Evolutionary conservation across 164 flowering plant genomes (phyloP), one percentile per base, ranked within the genome.

Genomic region (Pachysandra terminalis): DNA sequence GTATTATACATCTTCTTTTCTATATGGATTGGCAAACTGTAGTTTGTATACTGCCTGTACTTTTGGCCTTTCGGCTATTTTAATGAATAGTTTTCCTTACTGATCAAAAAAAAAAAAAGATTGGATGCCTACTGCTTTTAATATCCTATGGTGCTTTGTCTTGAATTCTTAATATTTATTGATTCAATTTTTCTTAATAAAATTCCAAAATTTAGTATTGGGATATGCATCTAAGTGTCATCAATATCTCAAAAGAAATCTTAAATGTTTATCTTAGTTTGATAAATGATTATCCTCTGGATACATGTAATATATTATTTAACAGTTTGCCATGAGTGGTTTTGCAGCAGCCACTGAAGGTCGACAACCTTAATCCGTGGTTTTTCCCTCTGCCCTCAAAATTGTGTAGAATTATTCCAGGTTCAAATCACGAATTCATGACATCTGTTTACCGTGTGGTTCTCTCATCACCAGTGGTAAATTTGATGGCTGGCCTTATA

Each of bases 401-500:
- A 70, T 52, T 68, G 45, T 86, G 92, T 70, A 72, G 73, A n/a
- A 70, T 90, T 23, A 70, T 58, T 71, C 91, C 97, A 35, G 93
- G 97, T 57, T 90, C 97, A 68, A 95, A 95, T 79, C 95, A 85
- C 78, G 96, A 95, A 72, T 95, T 87, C 84, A 78, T 70, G 89
- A 75, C 57, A 63, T 71, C 85, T 22, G 69, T 74, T n/a, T 95
- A 83, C 66, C 96, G 98, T 15, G 85, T 73, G 63, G 90, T 95
- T 71, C 81, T 91, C 45, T 90, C 98, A 45, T 91, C 98, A 75
- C 98, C 96, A 19, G 92, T 91, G 98, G 98, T 94, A 91, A 61
- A 28, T 45, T 15, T 15, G 1, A 45, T 45, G 51, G 2, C 15
- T 10, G 14, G 51, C 10, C 51, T 10, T 45, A 3, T 45, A 5